Evolutionary conservation across 2,329 filamentous ascomycete genomes (phyloP), one percentile per base, ranked within the genome.

Genomic region (Phaeosphaeriaceae sp.): DNA sequence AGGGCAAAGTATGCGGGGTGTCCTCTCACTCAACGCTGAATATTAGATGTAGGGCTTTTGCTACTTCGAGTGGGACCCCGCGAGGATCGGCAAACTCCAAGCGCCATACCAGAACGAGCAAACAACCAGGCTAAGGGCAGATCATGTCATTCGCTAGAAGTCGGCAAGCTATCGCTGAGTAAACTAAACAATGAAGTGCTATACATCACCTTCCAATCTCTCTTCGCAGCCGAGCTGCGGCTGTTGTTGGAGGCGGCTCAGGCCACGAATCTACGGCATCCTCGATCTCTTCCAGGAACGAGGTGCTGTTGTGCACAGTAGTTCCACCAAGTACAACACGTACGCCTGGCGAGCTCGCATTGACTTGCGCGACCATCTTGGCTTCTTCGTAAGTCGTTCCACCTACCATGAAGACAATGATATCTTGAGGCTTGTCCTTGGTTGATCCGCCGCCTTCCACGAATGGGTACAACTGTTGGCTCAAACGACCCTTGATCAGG

Each of bases 361-460:
- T 99, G 58, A 99, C 89, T 66, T 93, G 89, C n/a, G 95, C 92
- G 41, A 98, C 88, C 84, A 92, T 93, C 81, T 97, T 97, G 6
- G 95, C 93, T 78, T 99, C 95, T 77, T 99, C 95, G 72, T 97
- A 99, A 0, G 95, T 99, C 19, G 90, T 89, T 2, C 95, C 95
- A 6, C 95, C 95, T 22, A 97, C 84, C 72, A 99, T 93, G 74
- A 99, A 99, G 7, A 99, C 87, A 45, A 99, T 87, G 42, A 99
- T 91, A 74, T 99, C 96, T 76, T 99, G 95, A 3, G 95, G 95
- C 76, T 98, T 98, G 73, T 99, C 96, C 62, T 90, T 87, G 11
- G 93, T 97, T 13, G 91, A 88, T 1, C 91, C 91, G 17, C 91
- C 90, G 7, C 92, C 92, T 67, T 98, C 95, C 5, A 98, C 86